Conservation (phyloP, 495 filamentous ascomycete genomes). For the Annulohypoxylon stygium region DNA sequence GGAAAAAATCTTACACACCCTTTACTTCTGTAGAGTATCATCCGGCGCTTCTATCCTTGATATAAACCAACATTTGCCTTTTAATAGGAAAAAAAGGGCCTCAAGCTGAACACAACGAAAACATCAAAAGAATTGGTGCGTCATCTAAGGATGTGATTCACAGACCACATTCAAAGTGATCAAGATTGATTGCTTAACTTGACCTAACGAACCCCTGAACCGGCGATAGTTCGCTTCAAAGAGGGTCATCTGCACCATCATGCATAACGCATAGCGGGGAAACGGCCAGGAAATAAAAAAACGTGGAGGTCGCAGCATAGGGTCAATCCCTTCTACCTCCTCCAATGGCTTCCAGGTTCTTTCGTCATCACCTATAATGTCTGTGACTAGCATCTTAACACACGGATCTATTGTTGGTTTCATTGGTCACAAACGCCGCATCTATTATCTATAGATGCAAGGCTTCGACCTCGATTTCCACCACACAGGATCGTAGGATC, state of each 20-base stretch:
- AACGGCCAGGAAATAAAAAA: conserved; percentile 49
- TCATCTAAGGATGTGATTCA: conserved; percentile 29
- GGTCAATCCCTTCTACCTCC: conserved; percentile 25
- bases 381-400: conserved; percentile 29
- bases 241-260: conserved; percentile 53
- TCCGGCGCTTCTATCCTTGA: conserved; percentile 47
- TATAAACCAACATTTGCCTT: conserved; percentile 26
- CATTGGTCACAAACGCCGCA: conserved; percentile 14
- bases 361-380: conserved; percentile 35
- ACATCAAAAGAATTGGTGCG: conserved; percentile 23
- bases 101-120: conserved; percentile 14
- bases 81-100: conserved; percentile 24
- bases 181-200: conserved; percentile 8
- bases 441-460: not conserved
- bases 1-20: conserved; percentile 44
- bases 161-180: conserved; percentile 16
- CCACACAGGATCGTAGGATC: not conserved
- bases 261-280: conserved; percentile 51
- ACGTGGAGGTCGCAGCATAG: conserved; percentile 52
- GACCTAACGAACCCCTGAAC: conserved; percentile 38
- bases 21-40: conserved; percentile 33
- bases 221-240: conserved; percentile 45
- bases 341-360: conserved; percentile 34
- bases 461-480: conserved; percentile 19
- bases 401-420: conserved; percentile 14